Evolutionary conservation across 2,329 filamentous ascomycete species (phyloP).

Genomic region (Penicillium sp.): DNA sequence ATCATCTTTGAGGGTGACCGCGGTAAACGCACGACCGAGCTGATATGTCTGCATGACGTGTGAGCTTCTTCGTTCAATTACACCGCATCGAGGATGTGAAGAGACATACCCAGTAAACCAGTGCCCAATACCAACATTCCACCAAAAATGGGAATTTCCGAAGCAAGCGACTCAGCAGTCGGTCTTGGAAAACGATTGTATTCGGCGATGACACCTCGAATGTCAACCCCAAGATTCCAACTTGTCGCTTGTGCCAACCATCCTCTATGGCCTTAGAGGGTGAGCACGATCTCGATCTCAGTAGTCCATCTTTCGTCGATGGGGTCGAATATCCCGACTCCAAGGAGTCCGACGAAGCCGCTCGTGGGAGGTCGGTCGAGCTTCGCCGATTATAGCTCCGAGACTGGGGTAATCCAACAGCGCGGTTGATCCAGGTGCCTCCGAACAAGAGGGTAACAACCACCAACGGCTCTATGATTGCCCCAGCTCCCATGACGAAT

Average conservation of each 20-base stretch:
- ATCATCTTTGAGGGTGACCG: constrained; percentile 62
- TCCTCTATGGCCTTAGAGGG: constrained; percentile 43
- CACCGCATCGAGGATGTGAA: neutral
- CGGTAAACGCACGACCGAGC: constrained; percentile 67
- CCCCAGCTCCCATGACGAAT: constrained; percentile 51
- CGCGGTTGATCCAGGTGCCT: constrained; percentile 60
- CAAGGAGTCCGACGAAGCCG: constrained; percentile 36
- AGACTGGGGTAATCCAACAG: constrained; percentile 17
- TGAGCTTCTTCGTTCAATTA: constrained; percentile 6
- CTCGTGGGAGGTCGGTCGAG: constrained; percentile 21
- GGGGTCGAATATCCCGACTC: constrained; percentile 43
- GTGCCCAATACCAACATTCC: constrained; percentile 73
- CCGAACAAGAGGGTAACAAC: constrained; percentile 58
- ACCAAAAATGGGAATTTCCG: constrained; percentile 67
- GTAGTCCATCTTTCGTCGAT: constrained; percentile 34
- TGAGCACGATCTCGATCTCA: constrained; percentile 31
- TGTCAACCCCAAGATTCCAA: constrained; percentile 47
- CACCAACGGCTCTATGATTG: constrained; percentile 59
- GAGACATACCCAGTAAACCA: constrained; percentile 69
- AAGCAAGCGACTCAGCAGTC: constrained; percentile 61
- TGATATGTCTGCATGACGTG: constrained; percentile 61
- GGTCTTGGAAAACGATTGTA: constrained; percentile 57
- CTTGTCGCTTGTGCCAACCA: constrained; percentile 50
- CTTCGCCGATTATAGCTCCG: constrained; percentile 19
- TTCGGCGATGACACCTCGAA: constrained; percentile 57